phyloP scores from a whole-genome alignment of 2,329 filamentous ascomycete genomes.

The Orbilia blumenaviensis region DNA sequence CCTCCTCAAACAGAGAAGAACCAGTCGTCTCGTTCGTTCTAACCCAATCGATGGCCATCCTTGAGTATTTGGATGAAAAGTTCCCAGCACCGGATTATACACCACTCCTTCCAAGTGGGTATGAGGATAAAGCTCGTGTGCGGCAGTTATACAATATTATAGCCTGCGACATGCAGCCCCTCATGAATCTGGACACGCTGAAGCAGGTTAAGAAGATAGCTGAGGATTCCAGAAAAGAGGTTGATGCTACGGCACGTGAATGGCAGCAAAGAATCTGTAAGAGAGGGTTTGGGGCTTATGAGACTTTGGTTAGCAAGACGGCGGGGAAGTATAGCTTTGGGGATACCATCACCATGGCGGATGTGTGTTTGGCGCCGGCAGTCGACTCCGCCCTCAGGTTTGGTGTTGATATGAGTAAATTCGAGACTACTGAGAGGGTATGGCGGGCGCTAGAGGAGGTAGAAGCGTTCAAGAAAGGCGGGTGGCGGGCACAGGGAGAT shows the following conservation, averaged over 20 bases:
- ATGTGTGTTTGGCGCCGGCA: constrained; percentile 69
- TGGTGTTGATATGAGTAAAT: constrained; percentile 66
- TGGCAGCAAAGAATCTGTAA: constrained; percentile 67
- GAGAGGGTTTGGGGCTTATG: constrained; percentile 69
- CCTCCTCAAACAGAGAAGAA: constrained; percentile 54
- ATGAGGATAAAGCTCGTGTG: constrained; percentile 64
- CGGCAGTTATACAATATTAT: constrained; percentile 68
- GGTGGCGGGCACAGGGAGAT: constrained; percentile 68
- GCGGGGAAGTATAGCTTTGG: constrained; percentile 68
- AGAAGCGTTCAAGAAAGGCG: constrained; percentile 66
- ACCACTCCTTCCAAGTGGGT: constrained; percentile 64
- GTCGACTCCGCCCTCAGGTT: constrained; percentile 69
- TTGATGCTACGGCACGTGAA: constrained; percentile 50
- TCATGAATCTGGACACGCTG: constrained; percentile 69
- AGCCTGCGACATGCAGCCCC: constrained; percentile 69
- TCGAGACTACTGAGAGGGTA: constrained; percentile 64
- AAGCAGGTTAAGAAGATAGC: constrained; percentile 64
- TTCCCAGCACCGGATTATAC: constrained; percentile 60
- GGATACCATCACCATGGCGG: constrained; percentile 68
- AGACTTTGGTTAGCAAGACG: constrained; percentile 61
- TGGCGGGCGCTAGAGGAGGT: constrained; percentile 64
- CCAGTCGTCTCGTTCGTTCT: constrained; percentile 61
- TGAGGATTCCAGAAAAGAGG: constrained; percentile 60
- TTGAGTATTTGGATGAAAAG: constrained; percentile 71
- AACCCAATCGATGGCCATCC: constrained; percentile 69